Evolutionary conservation across 2,329 filamentous ascomycete species (phyloP), one percentile per base, ranked within the genome.

Genomic region (Colletotrichum australisinense): DNA sequence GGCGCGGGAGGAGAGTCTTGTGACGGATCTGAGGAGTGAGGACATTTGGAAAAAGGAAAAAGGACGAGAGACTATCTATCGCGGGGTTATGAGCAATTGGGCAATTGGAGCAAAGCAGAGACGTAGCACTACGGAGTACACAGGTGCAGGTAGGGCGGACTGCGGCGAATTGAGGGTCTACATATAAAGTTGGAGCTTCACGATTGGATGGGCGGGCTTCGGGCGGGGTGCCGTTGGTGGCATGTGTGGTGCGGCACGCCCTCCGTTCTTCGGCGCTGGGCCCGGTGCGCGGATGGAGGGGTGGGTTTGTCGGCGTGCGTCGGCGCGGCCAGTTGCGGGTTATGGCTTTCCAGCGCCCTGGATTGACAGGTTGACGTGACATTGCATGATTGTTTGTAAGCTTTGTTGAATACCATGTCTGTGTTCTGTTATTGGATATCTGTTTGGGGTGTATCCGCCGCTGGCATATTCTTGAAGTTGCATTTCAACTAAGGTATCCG

Each of bases 201-300:
- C 62, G 28, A 30, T 49, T 53, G 49, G 59, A 58, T 49, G 68
- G 32, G 22, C 42, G 42, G 42, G 42, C 19, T 49, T 49, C 42
- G 42, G 42, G 42, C 42, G 19, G 42, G 42, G 42, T 49, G 42
- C 42, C 42, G 42, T 22, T 49, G 19, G 42, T 49, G 42, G 19
- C 19, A 22, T n/a, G 42, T 49, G 42, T 49, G 42, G 19, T 49
- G 42, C 42, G 42, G 42, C 42, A 49, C 42, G 42, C 42, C 42
- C 63, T 74, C 72, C 72, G 72, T 74, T 74, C 72, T 73, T 74
- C 72, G 72, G 72, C 72, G 67, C 38, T 38, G 56, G 58, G 56
- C 46, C 52, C 71, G 56, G 67, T 49, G 42, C 42, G 42, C 32
- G 32, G 32, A 35, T 35, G 42, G 42, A 42, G 42, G 42, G 42